Evolutionary conservation across 495 filamentous ascomycete genomes (phyloP).

Genomic region (Thermothielavioides terrestris): DNA sequence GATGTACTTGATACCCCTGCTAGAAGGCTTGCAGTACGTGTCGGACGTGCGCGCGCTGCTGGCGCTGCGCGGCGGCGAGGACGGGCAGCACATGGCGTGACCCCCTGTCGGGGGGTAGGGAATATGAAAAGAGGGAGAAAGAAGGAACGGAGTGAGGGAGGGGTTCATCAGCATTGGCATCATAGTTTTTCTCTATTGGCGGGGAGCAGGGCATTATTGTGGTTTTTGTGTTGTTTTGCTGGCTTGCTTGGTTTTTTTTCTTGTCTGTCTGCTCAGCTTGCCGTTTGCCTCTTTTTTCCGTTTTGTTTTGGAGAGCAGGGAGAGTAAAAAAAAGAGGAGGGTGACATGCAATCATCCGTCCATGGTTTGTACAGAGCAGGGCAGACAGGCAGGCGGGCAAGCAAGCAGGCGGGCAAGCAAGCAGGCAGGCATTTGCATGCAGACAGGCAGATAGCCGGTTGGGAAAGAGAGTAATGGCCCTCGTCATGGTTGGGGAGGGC

Average conservation of each 20-base stretch:
- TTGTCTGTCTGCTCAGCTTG: no score
- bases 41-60: constrained; percentile 88
- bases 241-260: no score
- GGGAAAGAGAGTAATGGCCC: no score
- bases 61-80: constrained; percentile 78
- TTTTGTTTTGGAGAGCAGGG: neutral
- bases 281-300: neutral
- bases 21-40: constrained; percentile 92
- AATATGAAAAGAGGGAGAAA: neutral
- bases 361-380: no score
- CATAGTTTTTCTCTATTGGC: neutral
- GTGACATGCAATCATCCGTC: no score
- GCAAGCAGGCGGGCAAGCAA: no score
- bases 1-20: constrained; percentile 81
- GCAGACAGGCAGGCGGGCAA: no score
- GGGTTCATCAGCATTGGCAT: neutral
- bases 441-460: no score
- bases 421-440: no score
- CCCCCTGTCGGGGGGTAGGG: neutral
- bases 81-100: constrained; percentile 44
- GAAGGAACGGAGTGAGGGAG: neutral
- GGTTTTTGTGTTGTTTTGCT: neutral
- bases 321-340: neutral
- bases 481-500: no score
- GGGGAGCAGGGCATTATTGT: neutral